These are phyloP conservation scores for Saccharomycopsis amapae DNA, from an alignment of 805 yeast genomes.

Conservation along the genomic window DNA sequence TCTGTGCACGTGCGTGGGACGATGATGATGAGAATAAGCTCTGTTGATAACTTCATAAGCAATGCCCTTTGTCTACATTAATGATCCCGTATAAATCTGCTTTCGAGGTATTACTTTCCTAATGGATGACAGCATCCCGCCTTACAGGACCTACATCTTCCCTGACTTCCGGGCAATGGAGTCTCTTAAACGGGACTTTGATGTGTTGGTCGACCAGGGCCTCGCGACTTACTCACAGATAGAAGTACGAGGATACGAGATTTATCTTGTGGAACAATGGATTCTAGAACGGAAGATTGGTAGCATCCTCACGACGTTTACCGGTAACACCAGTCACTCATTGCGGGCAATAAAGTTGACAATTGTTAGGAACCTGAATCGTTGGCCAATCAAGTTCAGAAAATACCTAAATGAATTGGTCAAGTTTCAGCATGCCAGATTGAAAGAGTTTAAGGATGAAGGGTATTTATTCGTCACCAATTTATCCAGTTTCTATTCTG, in stretches of 20 bases:
- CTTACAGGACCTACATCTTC: slow-evolving; percentile 14
- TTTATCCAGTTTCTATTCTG: slow-evolving; percentile 48
- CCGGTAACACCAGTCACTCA: slow-evolving; percentile 70
- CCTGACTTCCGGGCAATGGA: slow-evolving; percentile 20
- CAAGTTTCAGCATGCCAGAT: slow-evolving; percentile 63
- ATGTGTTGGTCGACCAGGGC: slow-evolving; percentile 5
- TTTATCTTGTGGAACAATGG: slow-evolving; percentile 95
- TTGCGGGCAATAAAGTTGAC: slow-evolving; percentile 55
- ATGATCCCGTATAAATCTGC: no score
- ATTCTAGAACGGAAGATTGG: slow-evolving; percentile 62
- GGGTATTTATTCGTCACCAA: slow-evolving; percentile 75
- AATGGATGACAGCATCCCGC: no score
- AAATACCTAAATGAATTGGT: slow-evolving; percentile 58
- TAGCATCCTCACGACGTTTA: slow-evolving; percentile 68
- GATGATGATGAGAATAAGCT: no score
- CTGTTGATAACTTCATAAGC: no score
- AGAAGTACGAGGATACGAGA: slow-evolving; percentile 61
- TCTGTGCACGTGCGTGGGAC: no score
- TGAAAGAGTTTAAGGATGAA: slow-evolving; percentile 33
- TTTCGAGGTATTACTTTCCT: no score
- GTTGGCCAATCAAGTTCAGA: slow-evolving; percentile 43
- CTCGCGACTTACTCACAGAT: slow-evolving; percentile 7
- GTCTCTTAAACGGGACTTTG: slow-evolving; percentile 12
- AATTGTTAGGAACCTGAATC: slow-evolving; percentile 37
- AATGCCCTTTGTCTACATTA: no score